phyloP scores from a whole-genome alignment of 495 filamentous ascomycete genomes.

The Trichoderma virens region DNA sequence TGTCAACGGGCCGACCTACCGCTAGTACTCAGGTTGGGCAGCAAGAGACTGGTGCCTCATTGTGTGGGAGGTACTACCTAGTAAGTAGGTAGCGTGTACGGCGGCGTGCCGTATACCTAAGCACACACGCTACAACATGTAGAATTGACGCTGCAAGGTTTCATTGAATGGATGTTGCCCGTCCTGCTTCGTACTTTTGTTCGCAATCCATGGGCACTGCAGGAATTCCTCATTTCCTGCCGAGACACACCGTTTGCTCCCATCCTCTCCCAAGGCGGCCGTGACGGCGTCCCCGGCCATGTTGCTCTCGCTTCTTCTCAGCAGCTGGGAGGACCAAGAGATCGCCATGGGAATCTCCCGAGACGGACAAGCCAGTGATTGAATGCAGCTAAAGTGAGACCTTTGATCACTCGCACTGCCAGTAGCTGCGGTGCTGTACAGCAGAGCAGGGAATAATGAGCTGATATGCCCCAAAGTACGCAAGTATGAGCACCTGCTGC shows the following conservation, averaged over 20 bases:
- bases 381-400: not conserved
- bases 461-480: not conserved
- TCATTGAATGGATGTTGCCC: not conserved
- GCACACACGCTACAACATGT: too few relatives aligned
- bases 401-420: not conserved
- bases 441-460: not conserved
- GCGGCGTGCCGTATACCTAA: not conserved
- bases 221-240: not conserved
- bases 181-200: not conserved
- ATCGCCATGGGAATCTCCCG: not conserved
- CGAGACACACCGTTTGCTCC: not conserved
- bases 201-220: not conserved
- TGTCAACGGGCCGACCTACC: conserved; percentile 2
- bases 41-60: not conserved
- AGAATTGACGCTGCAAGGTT: too few relatives aligned
- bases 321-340: not conserved
- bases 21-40: not conserved
- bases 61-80: not conserved
- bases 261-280: not conserved
- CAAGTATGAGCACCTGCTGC: not conserved
- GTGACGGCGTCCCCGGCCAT: not conserved
- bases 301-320: not conserved
- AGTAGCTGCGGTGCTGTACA: not conserved
- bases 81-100: not conserved
- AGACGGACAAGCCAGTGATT: not conserved